These are phyloP conservation scores for Cyclotella distinguenda DNA, from an alignment of 108 stramenopile species.

Conservation along the genomic window DNA sequence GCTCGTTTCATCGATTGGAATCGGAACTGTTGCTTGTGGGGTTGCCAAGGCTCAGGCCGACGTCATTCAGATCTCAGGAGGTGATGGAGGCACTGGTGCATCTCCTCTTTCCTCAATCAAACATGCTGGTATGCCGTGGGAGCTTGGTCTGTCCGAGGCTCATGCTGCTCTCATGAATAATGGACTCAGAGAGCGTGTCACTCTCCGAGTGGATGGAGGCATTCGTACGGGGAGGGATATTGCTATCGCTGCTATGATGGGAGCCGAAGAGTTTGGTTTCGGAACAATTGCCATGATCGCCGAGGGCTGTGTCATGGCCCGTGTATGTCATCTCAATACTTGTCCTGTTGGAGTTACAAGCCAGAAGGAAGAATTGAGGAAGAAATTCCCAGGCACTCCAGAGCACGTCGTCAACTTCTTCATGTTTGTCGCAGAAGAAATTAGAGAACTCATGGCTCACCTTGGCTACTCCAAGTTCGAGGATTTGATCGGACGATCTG, in stretches of 20 bases:
- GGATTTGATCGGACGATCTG: constrained; percentile 92
- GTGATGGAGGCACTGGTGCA: constrained; percentile 94
- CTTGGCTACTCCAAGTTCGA: constrained; percentile 92
- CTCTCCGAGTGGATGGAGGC: constrained; percentile 89
- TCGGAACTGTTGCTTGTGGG: constrained; percentile 95
- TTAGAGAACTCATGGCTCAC: constrained; percentile 81
- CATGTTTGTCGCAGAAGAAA: constrained; percentile 91
- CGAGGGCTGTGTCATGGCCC: constrained; percentile 95
- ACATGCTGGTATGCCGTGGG: constrained; percentile 92
- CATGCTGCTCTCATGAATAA: constrained; percentile 88
- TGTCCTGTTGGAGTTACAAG: constrained; percentile 95
- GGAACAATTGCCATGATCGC: constrained; percentile 96
- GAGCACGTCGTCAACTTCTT: constrained; percentile 98
- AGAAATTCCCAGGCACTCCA: constrained; percentile 95
- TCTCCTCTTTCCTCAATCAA: constrained; percentile 91
- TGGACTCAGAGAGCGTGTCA: constrained; percentile 86
- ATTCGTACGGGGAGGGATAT: constrained; percentile 92
- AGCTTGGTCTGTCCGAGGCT: constrained; percentile 91
- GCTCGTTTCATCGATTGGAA: constrained; percentile 95
- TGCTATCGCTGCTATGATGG: constrained; percentile 86
- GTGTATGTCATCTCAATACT: constrained; percentile 95
- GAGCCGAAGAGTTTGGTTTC: constrained; percentile 93
- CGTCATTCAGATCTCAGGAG: constrained; percentile 92
- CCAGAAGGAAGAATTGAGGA: constrained; percentile 94
- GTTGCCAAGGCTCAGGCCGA: constrained; percentile 95